Evolutionary conservation across 257 asterid genomes (phyloP), one percentile per base, ranked within the genome.

Genomic region (Rauvolfia tetraphylla): DNA sequence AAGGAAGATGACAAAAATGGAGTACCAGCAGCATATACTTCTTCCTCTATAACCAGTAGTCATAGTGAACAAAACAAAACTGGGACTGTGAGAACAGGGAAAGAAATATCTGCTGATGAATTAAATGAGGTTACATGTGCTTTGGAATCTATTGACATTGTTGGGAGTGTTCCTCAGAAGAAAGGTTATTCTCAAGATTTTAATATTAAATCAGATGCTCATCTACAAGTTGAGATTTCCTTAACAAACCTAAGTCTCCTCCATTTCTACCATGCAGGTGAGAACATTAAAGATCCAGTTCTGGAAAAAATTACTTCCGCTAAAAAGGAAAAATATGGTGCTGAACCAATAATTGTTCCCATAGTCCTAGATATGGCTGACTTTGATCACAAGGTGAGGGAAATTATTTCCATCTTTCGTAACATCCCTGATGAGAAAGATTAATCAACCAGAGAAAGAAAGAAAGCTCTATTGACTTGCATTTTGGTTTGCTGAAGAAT

Each of bases 291-390:
- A 80, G 89, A 75, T 81, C 80, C 87, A 73, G 87, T 51, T 61
- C 73, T 78, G 74, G 84, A 72, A 76, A 67, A 72, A 78, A 81
- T 78, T 68, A 79, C 85, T 79, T 71, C 85, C 66, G 86, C 73
- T 75, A 87, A 80, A 76, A 87, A 85, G 72, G 93, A 80, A 54
- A 90, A 93, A 77, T 86, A 90, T 78, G 97, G 97, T 79, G 84
- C 98, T 75, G 92, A 91, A 76, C 96, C 99, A 77, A 90, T 93
- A 75, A 86, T 93, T 78, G 82, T 91, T 82, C 98, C 96, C 33
- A 89, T 95, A 82, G 91, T 95, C 81, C 85, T 95, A 42, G 89
- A 90, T 87, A 91, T 95, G 99, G 95, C 96, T 56, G 97, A 93
- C 51, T 95, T 95, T 85, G 99, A 93, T 82, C 98, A 95, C 72